Base-by-base conservation (phyloP, 2,329 filamentous ascomycete species). In the Colletotrichum costaricense region DNA sequence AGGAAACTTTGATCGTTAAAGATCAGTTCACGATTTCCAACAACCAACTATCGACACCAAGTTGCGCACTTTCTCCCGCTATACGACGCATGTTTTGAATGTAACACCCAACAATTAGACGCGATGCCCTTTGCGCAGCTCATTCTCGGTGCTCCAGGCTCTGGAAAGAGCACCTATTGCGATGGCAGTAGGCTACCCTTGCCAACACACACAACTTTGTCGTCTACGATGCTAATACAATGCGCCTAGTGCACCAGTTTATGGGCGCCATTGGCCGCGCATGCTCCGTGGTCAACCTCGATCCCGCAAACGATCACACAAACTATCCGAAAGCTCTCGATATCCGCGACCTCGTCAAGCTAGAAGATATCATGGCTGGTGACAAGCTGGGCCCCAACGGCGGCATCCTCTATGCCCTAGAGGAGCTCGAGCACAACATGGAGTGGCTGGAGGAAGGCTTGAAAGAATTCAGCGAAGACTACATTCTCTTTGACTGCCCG, bases 161-260 rank as follows among this genome's bases (percentile, higher is more conserved):
- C 95, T 35, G 97, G 97, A 74, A 99, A 99, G 86, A 98, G 95
- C 76, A 99, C 97, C 8, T 98, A 98, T 82, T 98, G 96, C 87
- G 95, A 98, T 91, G 97, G 97, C 81, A 98, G 91, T 93, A 83
- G 82, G 24, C 11, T 7, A 28, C n/a, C n/a, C 52, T 42, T 54
- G 38, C 63, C 68, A 62, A 55, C 58, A 63, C 58, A 67, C 54
- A 63, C 33, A 56, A 11, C 57, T 72, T 16, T n/a, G 19, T 35
- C n/a, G 62, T 24, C 49, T 42, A 38, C 7, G 52, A 28, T 67
- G 63, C 69, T 74, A 72, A 74, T 42, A 63, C 12, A 11, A 12
- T 22, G 30, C 55, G 42, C 52, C 11, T 72, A 93, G 91, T 99
- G 94, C 94, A 98, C 80, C 97, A 99, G 85, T 99, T 99, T 86